phyloP scores from a whole-genome alignment of 2,329 filamentous ascomycete genomes.

The Colletotrichum euphorbiae region DNA sequence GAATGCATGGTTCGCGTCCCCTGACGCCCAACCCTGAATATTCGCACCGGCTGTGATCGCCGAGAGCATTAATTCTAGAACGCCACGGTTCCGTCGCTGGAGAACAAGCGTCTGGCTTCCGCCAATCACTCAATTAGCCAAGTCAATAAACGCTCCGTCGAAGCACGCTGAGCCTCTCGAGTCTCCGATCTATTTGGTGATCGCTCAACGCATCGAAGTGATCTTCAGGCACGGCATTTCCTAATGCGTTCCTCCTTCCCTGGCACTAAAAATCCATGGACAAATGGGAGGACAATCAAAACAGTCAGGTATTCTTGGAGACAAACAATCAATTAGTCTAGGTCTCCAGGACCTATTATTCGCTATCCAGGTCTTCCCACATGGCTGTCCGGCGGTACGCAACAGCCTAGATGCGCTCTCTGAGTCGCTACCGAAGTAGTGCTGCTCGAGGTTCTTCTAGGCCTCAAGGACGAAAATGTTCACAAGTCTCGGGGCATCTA shows the following conservation, averaged over 20 bases:
- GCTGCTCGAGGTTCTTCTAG: neutral
- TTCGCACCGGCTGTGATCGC: neutral
- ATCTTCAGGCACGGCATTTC: conserved; percentile 8
- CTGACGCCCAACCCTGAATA: too few species aligned
- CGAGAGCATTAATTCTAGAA: conserved; percentile 4
- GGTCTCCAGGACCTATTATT: neutral
- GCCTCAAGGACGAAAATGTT: too few species aligned
- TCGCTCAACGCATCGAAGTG: neutral
- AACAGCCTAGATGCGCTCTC: neutral
- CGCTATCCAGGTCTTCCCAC: conserved; percentile 1
- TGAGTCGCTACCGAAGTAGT: neutral
- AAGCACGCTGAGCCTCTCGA: conserved; percentile 8
- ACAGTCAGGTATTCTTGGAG: conserved; percentile 7
- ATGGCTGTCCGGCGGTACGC: neutral
- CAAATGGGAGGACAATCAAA: neutral
- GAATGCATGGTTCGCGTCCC: too few species aligned
- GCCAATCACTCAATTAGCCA: conserved; percentile 2
- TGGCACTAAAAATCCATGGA: neutral
- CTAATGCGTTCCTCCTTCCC: neutral
- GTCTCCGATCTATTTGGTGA: neutral
- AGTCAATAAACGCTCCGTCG: neutral
- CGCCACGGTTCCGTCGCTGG: neutral
- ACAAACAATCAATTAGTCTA: neutral
- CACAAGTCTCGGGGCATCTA: neutral
- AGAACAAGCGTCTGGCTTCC: neutral